Conservation (phyloP, 2,329 filamentous ascomycete genomes). For the Exophiala calicioides region DNA sequence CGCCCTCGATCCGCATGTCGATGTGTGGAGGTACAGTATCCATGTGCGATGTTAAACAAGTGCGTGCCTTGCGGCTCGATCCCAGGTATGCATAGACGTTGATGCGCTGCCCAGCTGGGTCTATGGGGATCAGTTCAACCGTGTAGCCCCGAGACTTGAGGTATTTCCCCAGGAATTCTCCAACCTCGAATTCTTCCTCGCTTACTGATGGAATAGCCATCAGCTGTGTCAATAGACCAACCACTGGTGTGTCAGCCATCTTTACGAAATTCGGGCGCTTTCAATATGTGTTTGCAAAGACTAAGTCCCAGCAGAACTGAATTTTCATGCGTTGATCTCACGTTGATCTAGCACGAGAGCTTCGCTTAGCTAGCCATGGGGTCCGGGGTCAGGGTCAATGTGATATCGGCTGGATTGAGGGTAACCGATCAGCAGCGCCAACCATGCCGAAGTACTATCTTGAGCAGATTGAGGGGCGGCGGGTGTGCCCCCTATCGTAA, state of each 20-base stretch:
- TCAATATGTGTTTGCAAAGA: too few relatives aligned
- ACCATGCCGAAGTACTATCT: too few relatives aligned
- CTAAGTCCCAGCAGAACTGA: too few relatives aligned
- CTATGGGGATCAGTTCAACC: constrained; percentile 41
- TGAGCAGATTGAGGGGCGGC: too few relatives aligned
- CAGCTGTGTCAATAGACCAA: constrained; percentile 37
- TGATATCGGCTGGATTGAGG: too few relatives aligned
- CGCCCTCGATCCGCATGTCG: constrained; percentile 56
- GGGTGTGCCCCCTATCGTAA: too few relatives aligned
- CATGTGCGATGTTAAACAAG: constrained; percentile 41
- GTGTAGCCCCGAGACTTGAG: constrained; percentile 39
- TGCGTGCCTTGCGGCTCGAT: constrained; percentile 32
- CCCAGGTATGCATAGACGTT: constrained; percentile 46
- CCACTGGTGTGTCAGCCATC: constrained; percentile 18
- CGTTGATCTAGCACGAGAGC: too few relatives aligned
- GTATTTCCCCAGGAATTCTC: constrained; percentile 38
- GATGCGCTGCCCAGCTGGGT: constrained; percentile 36
- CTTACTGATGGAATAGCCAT: constrained; percentile 43
- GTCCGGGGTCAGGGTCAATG: too few relatives aligned
- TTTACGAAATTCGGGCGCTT: neutral
- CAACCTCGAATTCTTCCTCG: constrained; percentile 41
- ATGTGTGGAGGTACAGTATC: constrained; percentile 69
- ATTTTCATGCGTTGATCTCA: too few relatives aligned
- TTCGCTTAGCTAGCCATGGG: too few relatives aligned
- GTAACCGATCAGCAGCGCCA: too few relatives aligned